Evolutionary conservation across 495 filamentous ascomycete species (phyloP).

Genomic region (Jackrogersella minutella): DNA sequence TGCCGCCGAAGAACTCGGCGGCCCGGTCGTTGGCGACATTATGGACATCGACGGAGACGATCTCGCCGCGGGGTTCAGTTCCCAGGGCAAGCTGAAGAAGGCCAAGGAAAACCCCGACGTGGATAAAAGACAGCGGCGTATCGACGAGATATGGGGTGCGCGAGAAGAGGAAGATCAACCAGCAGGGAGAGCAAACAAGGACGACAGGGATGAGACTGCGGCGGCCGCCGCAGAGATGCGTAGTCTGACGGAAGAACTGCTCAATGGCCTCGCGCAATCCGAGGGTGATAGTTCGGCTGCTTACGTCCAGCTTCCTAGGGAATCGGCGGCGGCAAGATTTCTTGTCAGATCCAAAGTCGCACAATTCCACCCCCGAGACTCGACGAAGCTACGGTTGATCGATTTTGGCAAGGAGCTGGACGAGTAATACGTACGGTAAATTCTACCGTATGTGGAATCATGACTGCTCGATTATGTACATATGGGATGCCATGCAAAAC

Average conservation of each 20-base stretch:
- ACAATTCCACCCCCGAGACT: constrained; percentile 86
- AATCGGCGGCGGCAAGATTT: constrained; percentile 84
- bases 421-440: constrained; percentile 55
- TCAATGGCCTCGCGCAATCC: constrained; percentile 69
- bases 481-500: background rate
- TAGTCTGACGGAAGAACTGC: constrained; percentile 66
- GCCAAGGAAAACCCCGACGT: constrained; percentile 55
- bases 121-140: constrained; percentile 68
- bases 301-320: constrained; percentile 74
- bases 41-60: constrained; percentile 64
- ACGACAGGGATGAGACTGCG: constrained; percentile 64
- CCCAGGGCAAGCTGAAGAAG: constrained; percentile 74
- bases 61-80: constrained; percentile 74
- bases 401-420: constrained; percentile 85
- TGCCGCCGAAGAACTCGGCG: constrained; percentile 85
- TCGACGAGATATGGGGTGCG: constrained; percentile 75
- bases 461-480: background rate
- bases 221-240: constrained; percentile 73
- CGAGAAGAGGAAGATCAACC: constrained; percentile 46
- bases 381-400: constrained; percentile 74
- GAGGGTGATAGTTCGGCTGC: constrained; percentile 61
- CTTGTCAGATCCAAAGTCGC: constrained; percentile 85
- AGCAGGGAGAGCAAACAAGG: constrained; percentile 14
- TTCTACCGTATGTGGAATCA: background rate
- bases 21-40: constrained; percentile 81